Conservation (phyloP, 2,329 filamentous ascomycete species). For the Ophiostoma himal-ulmi region DNA sequence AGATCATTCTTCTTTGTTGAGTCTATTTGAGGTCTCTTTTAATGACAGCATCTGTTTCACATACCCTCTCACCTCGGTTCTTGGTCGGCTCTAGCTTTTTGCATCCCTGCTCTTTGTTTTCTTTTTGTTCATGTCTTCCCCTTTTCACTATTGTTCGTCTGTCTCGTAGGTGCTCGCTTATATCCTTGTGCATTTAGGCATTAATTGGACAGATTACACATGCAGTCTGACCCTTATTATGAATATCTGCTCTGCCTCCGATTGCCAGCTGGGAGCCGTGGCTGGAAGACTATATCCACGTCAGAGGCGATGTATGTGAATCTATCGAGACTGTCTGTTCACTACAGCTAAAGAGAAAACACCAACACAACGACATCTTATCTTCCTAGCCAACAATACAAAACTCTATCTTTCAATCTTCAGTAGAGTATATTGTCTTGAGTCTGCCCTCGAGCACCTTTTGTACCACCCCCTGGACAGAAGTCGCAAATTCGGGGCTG, state of each 20-base stretch:
- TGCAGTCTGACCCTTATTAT: not conserved
- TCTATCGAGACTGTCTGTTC: not conserved
- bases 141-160: not conserved
- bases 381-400: not conserved
- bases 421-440: not conserved
- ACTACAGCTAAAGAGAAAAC: too few species aligned
- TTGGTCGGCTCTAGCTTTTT: not conserved
- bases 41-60: not conserved
- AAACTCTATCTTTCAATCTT: not conserved
- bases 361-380: not conserved
- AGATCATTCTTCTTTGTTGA: not conserved
- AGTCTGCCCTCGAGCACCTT: constrained; percentile 34
- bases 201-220: not conserved
- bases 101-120: not conserved
- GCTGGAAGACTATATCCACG: too few species aligned
- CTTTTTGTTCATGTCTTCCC: not conserved
- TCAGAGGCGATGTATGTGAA: not conserved
- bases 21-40: not conserved
- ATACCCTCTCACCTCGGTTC: not conserved
- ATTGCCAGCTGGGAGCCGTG: too few species aligned
- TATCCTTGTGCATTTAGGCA: not conserved
- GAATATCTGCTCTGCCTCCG: too few species aligned
- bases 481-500: constrained; percentile 32
- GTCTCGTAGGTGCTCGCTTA: not conserved
- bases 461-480: constrained; percentile 32